A percentile compares a stretch with the other conserved stretches of the same genome.
Conservation (phyloP, 441 rosid genomes). For the Bocquillonia castaneifolia region DNA sequence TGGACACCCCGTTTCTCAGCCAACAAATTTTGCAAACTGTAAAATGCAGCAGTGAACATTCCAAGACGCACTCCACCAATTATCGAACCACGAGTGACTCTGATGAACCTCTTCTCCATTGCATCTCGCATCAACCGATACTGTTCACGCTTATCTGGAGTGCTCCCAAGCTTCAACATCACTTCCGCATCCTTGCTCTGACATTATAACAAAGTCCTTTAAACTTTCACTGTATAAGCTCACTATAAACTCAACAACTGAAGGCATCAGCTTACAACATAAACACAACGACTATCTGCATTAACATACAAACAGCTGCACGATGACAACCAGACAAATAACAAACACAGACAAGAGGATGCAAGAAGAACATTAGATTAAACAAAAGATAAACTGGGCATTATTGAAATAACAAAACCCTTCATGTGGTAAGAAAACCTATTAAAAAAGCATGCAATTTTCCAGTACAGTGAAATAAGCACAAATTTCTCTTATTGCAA, state of each 20-base stretch:
- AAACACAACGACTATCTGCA: too few relatives aligned
- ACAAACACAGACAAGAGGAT: too few relatives aligned
- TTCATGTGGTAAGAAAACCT: too few relatives aligned
- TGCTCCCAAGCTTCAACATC: conserved; percentile 93
- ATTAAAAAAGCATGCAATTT: too few relatives aligned
- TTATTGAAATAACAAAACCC: too few relatives aligned
- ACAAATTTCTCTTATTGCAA: background rate
- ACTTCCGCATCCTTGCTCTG: conserved; percentile 97
- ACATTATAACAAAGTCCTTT: conserved; percentile 19
- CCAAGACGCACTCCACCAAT: conserved; percentile 93
- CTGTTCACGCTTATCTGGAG: conserved; percentile 83
- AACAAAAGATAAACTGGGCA: too few relatives aligned
- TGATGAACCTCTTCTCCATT: conserved; percentile 82
- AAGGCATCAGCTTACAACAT: background rate
- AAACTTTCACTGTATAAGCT: background rate
- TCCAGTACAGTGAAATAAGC: too few relatives aligned
- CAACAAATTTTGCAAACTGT: conserved; percentile 61
- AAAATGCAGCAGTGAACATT: conserved; percentile 82
- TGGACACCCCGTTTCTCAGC: conserved; percentile 76
- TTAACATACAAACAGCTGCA: too few relatives aligned
- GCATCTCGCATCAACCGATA: conserved; percentile 89
- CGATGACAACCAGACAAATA: too few relatives aligned
- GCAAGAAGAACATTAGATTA: too few relatives aligned
- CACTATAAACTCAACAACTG: too few relatives aligned
- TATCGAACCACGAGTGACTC: conserved; percentile 86